A percentile compares a stretch with the other conserved stretches of the same genome.
Evolutionary conservation across 768 basidiomycete species (phyloP).

Genomic region (Auricularia heimuer): DNA sequence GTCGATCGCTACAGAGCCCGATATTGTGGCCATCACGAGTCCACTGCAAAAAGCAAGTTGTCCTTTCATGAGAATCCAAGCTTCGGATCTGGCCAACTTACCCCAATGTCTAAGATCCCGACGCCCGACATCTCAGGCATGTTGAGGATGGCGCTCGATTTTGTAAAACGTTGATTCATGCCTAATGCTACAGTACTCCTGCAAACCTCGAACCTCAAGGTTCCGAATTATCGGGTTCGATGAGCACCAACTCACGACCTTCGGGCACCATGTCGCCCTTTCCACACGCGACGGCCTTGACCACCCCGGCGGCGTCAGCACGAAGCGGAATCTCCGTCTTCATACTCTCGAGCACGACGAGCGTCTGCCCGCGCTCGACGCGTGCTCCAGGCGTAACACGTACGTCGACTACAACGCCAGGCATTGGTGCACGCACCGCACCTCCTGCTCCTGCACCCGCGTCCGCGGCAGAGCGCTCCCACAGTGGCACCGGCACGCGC

Average conservation of each 20-base stretch:
- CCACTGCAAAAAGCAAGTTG: no score
- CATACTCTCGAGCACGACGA: slow-evolving; percentile 90
- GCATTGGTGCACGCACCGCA: slow-evolving; percentile 77
- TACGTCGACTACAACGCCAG: slow-evolving; percentile 87
- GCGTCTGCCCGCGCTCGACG: slow-evolving; percentile 71
- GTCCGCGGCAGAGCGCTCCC: neutral
- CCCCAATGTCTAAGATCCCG: no score
- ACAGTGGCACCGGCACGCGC: neutral
- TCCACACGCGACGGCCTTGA: slow-evolving; percentile 61
- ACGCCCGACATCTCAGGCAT: no score
- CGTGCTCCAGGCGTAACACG: slow-evolving; percentile 65
- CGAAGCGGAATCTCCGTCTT: slow-evolving; percentile 91
- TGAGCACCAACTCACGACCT: slow-evolving; percentile 62
- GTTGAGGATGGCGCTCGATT: no score
- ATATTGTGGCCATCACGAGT: no score
- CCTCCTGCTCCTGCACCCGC: slow-evolving; percentile 22
- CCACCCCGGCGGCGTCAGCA: slow-evolving; percentile 56
- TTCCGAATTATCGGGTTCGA: no score
- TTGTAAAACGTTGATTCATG: no score
- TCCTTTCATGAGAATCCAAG: no score
- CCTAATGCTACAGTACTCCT: neutral
- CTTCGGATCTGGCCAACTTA: no score
- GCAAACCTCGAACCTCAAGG: slow-evolving; percentile 8
- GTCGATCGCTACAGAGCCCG: no score
- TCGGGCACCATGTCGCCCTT: slow-evolving; percentile 92